phyloP scores from a whole-genome alignment of 768 basidiomycete species.

The Mycena rosella region DNA sequence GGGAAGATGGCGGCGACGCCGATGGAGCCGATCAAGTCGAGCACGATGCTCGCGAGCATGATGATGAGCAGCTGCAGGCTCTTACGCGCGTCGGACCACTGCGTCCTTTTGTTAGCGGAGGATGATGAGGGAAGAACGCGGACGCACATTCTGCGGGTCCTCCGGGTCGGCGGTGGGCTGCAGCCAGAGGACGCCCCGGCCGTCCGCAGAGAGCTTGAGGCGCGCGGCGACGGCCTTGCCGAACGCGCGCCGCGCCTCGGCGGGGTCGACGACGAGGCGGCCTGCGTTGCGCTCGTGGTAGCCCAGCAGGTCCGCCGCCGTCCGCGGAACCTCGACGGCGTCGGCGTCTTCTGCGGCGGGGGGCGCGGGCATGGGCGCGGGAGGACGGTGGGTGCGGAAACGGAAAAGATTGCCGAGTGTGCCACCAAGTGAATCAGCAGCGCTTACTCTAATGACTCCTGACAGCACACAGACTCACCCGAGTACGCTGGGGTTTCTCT shows the following conservation, averaged over 20 bases:
- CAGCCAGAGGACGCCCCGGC: slow-evolving; percentile 75
- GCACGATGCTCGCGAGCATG: slow-evolving; percentile 73
- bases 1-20: slow-evolving; percentile 76
- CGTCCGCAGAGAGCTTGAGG: slow-evolving; percentile 70
- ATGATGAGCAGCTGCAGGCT: slow-evolving; percentile 69
- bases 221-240: slow-evolving; percentile 65
- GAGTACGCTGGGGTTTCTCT: too few relatives aligned
- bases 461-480: too few relatives aligned
- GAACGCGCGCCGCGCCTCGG: slow-evolving; percentile 75
- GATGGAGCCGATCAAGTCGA: slow-evolving; percentile 76
- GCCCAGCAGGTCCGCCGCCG: slow-evolving; percentile 27
- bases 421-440: too few relatives aligned
- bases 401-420: too few relatives aligned
- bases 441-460: too few relatives aligned
- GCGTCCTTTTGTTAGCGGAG: too few relatives aligned
- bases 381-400: neutral
- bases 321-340: slow-evolving; percentile 13
- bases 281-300: slow-evolving; percentile 38
- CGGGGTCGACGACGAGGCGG: slow-evolving; percentile 37
- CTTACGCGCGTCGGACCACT: slow-evolving; percentile 67
- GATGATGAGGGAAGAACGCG: too few relatives aligned
- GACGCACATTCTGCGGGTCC: slow-evolving; percentile 73
- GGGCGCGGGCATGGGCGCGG: slow-evolving; percentile 17
- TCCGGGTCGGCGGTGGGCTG: slow-evolving; percentile 72
- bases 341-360: neutral